phyloP scores from a whole-genome alignment of 441 rosid species.

The Capsella rubella region DNA sequence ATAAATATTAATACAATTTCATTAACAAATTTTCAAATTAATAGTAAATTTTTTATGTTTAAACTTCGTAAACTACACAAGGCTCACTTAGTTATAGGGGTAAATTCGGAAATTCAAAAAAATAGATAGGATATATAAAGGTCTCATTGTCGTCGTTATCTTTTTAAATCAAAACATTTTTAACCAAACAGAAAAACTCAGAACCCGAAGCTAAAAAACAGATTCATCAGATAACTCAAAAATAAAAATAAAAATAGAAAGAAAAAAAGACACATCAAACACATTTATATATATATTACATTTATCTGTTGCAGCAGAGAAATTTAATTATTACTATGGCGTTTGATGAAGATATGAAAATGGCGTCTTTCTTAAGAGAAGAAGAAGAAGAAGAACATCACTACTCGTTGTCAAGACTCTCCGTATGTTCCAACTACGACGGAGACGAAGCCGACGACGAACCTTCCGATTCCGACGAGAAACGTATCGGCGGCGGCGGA shows the following conservation, averaged over 20 bases:
- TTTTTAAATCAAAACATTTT: slow-evolving; percentile 1
- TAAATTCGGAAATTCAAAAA: background rate
- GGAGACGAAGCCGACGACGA: slow-evolving; percentile 73
- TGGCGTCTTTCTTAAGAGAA: slow-evolving; percentile 43
- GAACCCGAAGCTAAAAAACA: slow-evolving; percentile 20
- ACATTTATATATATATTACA: background rate
- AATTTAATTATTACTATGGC: slow-evolving; percentile 51
- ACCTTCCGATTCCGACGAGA: slow-evolving; percentile 54
- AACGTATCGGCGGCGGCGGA: background rate
- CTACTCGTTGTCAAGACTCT: slow-evolving; percentile 65
- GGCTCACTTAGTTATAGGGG: background rate
- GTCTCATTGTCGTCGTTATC: slow-evolving; percentile 34
- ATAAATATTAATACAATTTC: too few relatives aligned
- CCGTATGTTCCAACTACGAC: slow-evolving; percentile 61
- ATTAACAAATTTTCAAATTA: too few relatives aligned
- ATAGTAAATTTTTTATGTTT: too few relatives aligned
- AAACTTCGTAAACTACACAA: too few relatives aligned
- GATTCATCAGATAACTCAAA: slow-evolving; percentile 11
- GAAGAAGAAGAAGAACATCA: slow-evolving; percentile 53
- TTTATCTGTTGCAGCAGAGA: slow-evolving; percentile 1
- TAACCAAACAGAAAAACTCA: slow-evolving; percentile 23
- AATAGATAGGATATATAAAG: slow-evolving; percentile 19
- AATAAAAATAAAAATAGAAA: too few relatives aligned
- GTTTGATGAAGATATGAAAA: slow-evolving; percentile 54
- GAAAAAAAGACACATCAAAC: too few relatives aligned